Percentiles rank a stretch among this genome's conserved stretches.
These are phyloP conservation scores for Curvularia spicifera DNA, from an alignment of 2,329 filamentous ascomycete genomes.

Conservation along the genomic window DNA sequence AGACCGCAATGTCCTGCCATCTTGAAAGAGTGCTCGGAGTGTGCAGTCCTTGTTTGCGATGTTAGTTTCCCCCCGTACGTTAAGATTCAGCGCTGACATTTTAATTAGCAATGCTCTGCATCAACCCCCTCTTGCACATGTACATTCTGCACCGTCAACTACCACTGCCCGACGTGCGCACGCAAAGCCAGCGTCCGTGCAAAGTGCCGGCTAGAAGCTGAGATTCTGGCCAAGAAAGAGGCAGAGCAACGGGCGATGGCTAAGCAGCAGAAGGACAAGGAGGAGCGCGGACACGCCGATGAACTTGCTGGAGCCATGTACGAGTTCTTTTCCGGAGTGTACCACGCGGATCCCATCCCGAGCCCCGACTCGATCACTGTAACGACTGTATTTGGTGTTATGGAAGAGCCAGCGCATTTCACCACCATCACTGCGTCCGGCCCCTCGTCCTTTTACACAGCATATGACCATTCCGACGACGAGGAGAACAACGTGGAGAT, in stretches of 20 bases:
- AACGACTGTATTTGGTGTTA: constrained; percentile 45
- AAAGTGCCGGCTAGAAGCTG: constrained; percentile 48
- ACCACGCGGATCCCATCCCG: constrained; percentile 30
- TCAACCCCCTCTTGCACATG: constrained; percentile 46
- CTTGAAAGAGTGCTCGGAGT: constrained; percentile 50
- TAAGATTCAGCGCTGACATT: constrained; percentile 15
- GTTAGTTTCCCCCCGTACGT: constrained; percentile 35
- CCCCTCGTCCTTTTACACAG: constrained; percentile 20
- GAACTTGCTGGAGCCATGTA: constrained; percentile 45
- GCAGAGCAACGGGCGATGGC: constrained; percentile 39
- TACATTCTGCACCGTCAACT: constrained; percentile 49
- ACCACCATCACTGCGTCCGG: constrained; percentile 39
- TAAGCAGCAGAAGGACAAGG: constrained; percentile 41
- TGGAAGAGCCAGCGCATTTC: constrained; percentile 40
- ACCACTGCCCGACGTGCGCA: constrained; percentile 49
- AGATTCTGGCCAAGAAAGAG: constrained; percentile 41
- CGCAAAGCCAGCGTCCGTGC: constrained; percentile 42
- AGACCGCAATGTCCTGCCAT: constrained; percentile 46
- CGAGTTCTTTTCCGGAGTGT: constrained; percentile 43
- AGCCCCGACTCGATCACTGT: constrained; percentile 46
- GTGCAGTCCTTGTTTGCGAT: constrained; percentile 51
- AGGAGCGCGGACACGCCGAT: constrained; percentile 45
- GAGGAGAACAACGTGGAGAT: constrained; percentile 28
- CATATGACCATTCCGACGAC: constrained; percentile 20
- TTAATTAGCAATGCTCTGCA: constrained; percentile 37